Percentiles rank a stretch among this genome's conserved stretches.
Evolutionary conservation across 495 filamentous ascomycete genomes (phyloP).

Genomic region (Xylaria venustula): DNA sequence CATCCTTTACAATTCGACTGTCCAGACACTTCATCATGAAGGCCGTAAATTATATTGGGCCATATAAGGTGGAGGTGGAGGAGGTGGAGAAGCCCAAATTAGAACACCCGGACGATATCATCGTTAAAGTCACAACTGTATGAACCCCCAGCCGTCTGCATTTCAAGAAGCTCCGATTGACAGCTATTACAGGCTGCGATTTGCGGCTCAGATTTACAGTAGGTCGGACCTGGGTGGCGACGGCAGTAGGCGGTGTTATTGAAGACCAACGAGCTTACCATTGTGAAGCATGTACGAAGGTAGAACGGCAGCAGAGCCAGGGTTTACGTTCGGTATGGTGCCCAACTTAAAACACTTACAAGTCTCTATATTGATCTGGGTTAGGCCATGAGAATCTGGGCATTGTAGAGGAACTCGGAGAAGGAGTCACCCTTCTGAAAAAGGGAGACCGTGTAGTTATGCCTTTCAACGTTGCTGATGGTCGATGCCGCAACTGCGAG

Average conservation of each 20-base stretch:
- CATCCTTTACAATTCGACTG: too few species aligned
- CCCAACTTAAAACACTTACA: not conserved
- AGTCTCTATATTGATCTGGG: not conserved
- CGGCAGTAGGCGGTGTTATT: too few species aligned
- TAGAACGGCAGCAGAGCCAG: slow-evolving; percentile 45
- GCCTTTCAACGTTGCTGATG: slow-evolving; percentile 60
- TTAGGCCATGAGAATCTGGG: slow-evolving; percentile 58
- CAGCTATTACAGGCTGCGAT: slow-evolving; percentile 39
- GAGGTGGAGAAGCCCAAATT: slow-evolving; percentile 51
- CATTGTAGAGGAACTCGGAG: slow-evolving; percentile 43
- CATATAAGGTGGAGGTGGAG: slow-evolving; percentile 41
- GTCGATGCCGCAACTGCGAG: slow-evolving; percentile 58
- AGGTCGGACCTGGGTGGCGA: not conserved
- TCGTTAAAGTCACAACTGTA: slow-evolving; percentile 56
- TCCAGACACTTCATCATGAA: not conserved
- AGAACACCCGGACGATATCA: slow-evolving; percentile 52
- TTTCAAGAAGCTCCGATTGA: too few species aligned
- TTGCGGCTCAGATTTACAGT: slow-evolving; percentile 38
- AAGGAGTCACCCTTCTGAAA: slow-evolving; percentile 48
- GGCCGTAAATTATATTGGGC: slow-evolving; percentile 11
- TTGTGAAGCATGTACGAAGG: slow-evolving; percentile 50
- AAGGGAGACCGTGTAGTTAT: slow-evolving; percentile 57
- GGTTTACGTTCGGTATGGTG: slow-evolving; percentile 49
- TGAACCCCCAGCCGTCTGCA: not conserved
- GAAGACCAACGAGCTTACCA: not conserved